Evolutionary conservation across 169 alveolate species (phyloP), one percentile per base, ranked within the genome.

Genomic region (Babesia bigemina): DNA sequence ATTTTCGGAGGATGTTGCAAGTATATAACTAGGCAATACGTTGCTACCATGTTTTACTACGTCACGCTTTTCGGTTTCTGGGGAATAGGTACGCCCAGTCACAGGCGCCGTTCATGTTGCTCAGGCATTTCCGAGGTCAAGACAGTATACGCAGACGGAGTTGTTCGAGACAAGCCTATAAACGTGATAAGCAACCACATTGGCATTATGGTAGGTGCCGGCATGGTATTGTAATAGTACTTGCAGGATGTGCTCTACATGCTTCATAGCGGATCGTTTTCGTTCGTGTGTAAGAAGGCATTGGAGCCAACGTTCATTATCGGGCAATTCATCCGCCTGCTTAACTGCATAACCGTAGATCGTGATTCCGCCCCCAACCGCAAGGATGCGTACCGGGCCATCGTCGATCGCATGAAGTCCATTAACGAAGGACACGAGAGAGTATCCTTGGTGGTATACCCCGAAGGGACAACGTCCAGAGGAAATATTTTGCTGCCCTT

Each of bases 121-220:
- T 42, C 26, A 63, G 72, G 72, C 42, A 47, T 63, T 3, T 63
- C 36, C 50, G 72, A 63, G 56, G 72, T 63, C 16, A 63, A 63
- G 56, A 39, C 72, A 14, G 72, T 63, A 12, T 63, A 44, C 42
- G 60, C 58, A 3, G 58, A 47, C 10, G 72, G 60, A 6, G 58
- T 39, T 16, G 12, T 24, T 9, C 72, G 67, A 21, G 67, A 63
- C 21, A 14, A n/a, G 17, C 58, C 72, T 19, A 63, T 44, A 22
- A 63, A 47, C 50, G 72, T 63, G 44, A 63, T 63, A 58, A 63
- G 72, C 57, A 63, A 63, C 58, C 72, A 63, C 57, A 63, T 63
- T n/a, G 72, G 72, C 28, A 24, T 63, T 47, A 1, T 63, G 72
- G 72, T 63, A 63, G 17, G 72, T n/a, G 12, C 44, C 29, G 6